phyloP scores from a whole-genome alignment of 2,329 filamentous ascomycete species.

The Ambrosiella beaveri region DNA sequence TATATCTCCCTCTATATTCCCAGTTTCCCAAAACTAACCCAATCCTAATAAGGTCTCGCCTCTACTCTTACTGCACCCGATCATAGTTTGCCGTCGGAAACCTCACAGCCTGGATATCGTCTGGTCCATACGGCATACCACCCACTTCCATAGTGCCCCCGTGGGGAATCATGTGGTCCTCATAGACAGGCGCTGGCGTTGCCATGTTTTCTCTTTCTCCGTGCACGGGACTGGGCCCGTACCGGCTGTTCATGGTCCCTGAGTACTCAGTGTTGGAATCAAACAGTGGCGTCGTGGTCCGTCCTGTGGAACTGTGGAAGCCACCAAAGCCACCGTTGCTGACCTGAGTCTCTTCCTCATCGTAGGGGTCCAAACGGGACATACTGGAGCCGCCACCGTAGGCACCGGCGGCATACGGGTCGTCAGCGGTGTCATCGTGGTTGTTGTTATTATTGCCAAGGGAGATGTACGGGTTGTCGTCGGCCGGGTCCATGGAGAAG shows the following conservation, averaged over 20 bases:
- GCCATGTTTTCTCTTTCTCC: slow-evolving; percentile 1
- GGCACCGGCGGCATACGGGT: slow-evolving; percentile 17
- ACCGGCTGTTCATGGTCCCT: slow-evolving; percentile 13
- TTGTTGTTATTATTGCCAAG: slow-evolving; percentile 38
- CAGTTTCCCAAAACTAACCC: too few species aligned
- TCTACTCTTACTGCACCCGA: slow-evolving; percentile 17
- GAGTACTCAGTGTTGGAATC: slow-evolving; percentile 33
- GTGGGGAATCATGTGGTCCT: slow-evolving; percentile 3
- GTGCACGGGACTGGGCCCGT: slow-evolving; percentile 10
- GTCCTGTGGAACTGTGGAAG: not conserved
- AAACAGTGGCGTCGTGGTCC: slow-evolving; percentile 20
- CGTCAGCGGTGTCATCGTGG: slow-evolving; percentile 19
- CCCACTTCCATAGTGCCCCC: not conserved
- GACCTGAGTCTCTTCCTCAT: slow-evolving; percentile 22
- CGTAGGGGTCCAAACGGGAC: slow-evolving; percentile 17
- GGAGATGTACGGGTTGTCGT: slow-evolving; percentile 47
- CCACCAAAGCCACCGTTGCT: slow-evolving; percentile 15
- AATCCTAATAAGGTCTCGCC: not conserved
- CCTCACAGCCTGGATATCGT: slow-evolving; percentile 10
- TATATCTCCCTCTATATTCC: too few species aligned
- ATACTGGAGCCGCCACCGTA: slow-evolving; percentile 25
- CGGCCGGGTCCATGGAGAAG: slow-evolving; percentile 49
- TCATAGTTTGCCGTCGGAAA: slow-evolving; percentile 44
- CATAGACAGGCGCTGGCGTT: not conserved
- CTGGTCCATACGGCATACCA: slow-evolving; percentile 10